Evolutionary conservation across 2,329 filamentous ascomycete species (phyloP), one percentile per base, ranked within the genome.

Genomic region (Trichoderma citrinoviride): DNA sequence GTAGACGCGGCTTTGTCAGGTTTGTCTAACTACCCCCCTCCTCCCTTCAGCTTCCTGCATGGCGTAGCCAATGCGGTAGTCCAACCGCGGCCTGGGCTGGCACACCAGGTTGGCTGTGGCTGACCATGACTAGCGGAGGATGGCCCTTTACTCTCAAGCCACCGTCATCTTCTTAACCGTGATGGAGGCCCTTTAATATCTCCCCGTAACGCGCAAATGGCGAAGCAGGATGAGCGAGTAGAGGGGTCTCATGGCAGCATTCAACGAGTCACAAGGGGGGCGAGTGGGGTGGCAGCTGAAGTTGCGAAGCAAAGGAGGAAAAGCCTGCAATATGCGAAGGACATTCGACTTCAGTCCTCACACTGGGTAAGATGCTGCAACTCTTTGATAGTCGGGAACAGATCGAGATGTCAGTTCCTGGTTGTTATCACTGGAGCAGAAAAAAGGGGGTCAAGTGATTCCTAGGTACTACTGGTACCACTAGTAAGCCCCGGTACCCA

Each of bases 141-240:
- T 43, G 53, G 56, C 56, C 57, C 12, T 52, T 33, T 61, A 14
- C 47, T 52, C 37, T 52, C 57, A 61, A 61, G 57, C 57, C 57
- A 61, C 57, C 23, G 57, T 61, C 46, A 61, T 61, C n/a, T 61
- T 43, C 46, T 60, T 61, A 61, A 52, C n/a, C 57, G 19, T 19
- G 46, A 49, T 50, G 57, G 57, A 49, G 46, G 29, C 44, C 53
- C 19, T 43, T 17, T 25, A 37, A 60, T 49, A 25, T 41, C 44
- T 33, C 19, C 29, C 55, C 43, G n/a, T 23, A 37, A 49, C 21
- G 56, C 12, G 33, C 33, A 60, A 21, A 49, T 25, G 29, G 44
- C 37, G 44, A 41, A 23, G 37, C 37, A 50, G 44, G 44, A 49
- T 47, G 56, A 8, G 17, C n/a, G 55, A 58, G 55, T 43, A 58